phyloP scores from a whole-genome alignment of 495 filamentous ascomycete genomes.

The Tuber microsphaerosporum region DNA sequence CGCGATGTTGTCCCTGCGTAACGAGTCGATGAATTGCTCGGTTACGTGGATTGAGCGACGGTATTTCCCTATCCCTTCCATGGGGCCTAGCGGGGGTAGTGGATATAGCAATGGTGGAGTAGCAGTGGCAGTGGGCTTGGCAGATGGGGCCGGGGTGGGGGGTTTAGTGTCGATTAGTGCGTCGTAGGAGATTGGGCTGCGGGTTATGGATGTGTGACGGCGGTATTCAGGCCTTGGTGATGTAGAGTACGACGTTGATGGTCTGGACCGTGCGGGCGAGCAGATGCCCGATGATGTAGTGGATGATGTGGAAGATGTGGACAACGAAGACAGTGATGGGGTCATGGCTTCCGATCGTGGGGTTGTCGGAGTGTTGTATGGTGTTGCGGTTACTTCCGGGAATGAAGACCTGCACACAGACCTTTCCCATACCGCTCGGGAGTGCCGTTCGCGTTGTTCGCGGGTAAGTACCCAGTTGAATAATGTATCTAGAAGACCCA shows the following conservation, averaged over 20 bases:
- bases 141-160: slow-evolving; percentile 6
- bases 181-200: slow-evolving; percentile 39
- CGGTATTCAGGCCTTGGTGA: slow-evolving; percentile 38
- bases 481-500: slow-evolving; percentile 35
- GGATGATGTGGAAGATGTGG: slow-evolving; percentile 19
- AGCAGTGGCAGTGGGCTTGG: slow-evolving; percentile 11
- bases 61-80: slow-evolving; percentile 41
- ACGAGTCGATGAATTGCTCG: slow-evolving; percentile 34
- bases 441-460: slow-evolving; percentile 39
- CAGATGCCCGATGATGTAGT: slow-evolving; percentile 19
- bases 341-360: slow-evolving; percentile 32
- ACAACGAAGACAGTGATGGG: slow-evolving; percentile 38
- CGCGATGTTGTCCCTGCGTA: slow-evolving; percentile 35
- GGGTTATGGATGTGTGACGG: slow-evolving; percentile 37
- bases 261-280: slow-evolving; percentile 37
- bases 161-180: slow-evolving; percentile 32
- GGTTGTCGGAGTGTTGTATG: slow-evolving; percentile 28
- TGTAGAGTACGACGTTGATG: slow-evolving; percentile 36
- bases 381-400: slow-evolving; percentile 14
- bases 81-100: slow-evolving; percentile 38
- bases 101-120: slow-evolving; percentile 34
- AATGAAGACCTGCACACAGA: slow-evolving; percentile 28
- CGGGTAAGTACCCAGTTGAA: slow-evolving; percentile 37
- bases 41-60: slow-evolving; percentile 39
- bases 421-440: slow-evolving; percentile 34